Conservation (phyloP, 495 filamentous ascomycete species). For the Filosporella fistucella region DNA sequence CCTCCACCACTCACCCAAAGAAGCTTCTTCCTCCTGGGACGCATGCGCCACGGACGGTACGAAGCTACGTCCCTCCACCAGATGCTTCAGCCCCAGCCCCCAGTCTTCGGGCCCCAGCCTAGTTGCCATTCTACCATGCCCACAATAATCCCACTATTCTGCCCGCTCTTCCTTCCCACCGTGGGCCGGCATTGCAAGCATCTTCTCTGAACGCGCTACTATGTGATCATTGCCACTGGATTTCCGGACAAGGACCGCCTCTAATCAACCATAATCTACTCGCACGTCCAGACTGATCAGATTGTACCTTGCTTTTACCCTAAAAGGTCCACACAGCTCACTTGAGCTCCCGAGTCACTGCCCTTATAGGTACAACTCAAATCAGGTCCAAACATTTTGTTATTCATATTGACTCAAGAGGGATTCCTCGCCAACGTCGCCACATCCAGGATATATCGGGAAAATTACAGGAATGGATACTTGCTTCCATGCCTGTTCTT, state of each 20-base stretch:
- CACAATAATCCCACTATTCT: slow-evolving; percentile 5
- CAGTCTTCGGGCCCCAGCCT: slow-evolving; percentile 8
- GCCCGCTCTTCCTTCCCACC: slow-evolving; percentile 9
- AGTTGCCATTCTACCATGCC: slow-evolving; percentile 7
- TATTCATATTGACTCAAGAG: not conserved
- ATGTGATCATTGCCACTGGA: slow-evolving; percentile 15
- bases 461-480: slow-evolving; percentile 12
- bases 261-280: not conserved
- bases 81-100: slow-evolving; percentile 17
- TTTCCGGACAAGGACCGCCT: slow-evolving; percentile 15
- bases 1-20: not conserved
- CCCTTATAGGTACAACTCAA: not conserved
- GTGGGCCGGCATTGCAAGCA: slow-evolving; percentile 9
- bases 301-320: slow-evolving; percentile 9
- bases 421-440: not conserved
- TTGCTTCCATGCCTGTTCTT: slow-evolving; percentile 10
- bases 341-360: not conserved
- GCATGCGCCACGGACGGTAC: slow-evolving; percentile 4
- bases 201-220: slow-evolving; percentile 6
- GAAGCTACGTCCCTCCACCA: not conserved
- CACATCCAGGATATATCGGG: slow-evolving; percentile 6
- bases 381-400: slow-evolving; percentile 1
- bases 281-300: no score
- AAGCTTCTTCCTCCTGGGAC: slow-evolving; percentile 9
- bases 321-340: slow-evolving; percentile 3